These are phyloP conservation scores for Plasmodium malariae DNA, from an alignment of 169 alveolate genomes.

Conservation along the genomic window DNA sequence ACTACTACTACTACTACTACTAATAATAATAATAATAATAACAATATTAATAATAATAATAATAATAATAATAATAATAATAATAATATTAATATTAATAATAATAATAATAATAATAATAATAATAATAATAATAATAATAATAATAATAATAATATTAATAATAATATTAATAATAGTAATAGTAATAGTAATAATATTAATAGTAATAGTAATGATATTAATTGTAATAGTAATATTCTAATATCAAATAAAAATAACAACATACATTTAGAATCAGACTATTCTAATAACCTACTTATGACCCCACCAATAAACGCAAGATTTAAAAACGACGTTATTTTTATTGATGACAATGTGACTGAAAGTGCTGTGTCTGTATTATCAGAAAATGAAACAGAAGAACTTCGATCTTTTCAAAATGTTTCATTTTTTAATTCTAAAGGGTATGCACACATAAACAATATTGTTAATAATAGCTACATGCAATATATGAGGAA, in stretches of 20 bases:
- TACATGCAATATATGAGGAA: conserved; percentile 12
- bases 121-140: too few relatives aligned
- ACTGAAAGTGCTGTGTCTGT: conserved; percentile 53
- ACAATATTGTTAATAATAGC: conserved; percentile 32
- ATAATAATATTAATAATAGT: too few relatives aligned
- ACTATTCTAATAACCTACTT: not conserved
- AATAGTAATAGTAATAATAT: too few relatives aligned
- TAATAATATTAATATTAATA: too few relatives aligned
- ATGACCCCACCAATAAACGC: not conserved
- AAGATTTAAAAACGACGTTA: not conserved
- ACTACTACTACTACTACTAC: too few relatives aligned
- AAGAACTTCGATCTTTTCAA: conserved; percentile 49
- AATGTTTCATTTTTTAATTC: conserved; percentile 47
- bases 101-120: too few relatives aligned
- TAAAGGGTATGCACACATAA: conserved; percentile 26
- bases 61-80: too few relatives aligned
- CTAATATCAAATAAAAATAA: conserved; percentile 21
- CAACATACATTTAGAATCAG: not conserved
- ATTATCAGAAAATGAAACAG: conserved; percentile 56
- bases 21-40: too few relatives aligned
- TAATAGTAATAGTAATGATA: too few relatives aligned
- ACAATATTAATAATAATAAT: too few relatives aligned
- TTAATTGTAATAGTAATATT: too few relatives aligned
- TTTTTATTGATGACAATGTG: conserved; percentile 45
- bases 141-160: too few relatives aligned